Base-by-base conservation (phyloP, 1,284 basidiomycete species). In the Kwoniella shivajii region DNA sequence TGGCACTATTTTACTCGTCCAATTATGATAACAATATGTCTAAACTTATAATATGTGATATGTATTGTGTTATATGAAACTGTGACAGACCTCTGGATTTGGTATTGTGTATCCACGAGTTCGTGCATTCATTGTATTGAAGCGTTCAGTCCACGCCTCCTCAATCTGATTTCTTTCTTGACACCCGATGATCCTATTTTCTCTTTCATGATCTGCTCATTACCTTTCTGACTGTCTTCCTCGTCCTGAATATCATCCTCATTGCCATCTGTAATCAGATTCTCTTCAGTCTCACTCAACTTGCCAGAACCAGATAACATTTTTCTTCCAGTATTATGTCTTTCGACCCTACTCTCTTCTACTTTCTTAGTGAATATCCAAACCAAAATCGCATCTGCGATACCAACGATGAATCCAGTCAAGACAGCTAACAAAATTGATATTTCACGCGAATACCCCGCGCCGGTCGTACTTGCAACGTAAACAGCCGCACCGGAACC, bases 401-500 rank as follows among this genome's bases (percentile, higher is more conserved):
- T 42, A 27, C 63, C 73, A 13, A 73, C 74, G 2, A 73, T 65
- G 14, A 60, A 46, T 18, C 64, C 75, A 0, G 65, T 69, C 18
- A 72, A 30, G 1, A 76, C 59, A 11, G 62, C 70, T 29, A 75
- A 57, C 7, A 75, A 29, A 2, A 72, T 49, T 1, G 63, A 68
- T 5, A 37, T 56, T 44, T 72, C 71, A 1, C 60, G 37, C 1
- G 51, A 47, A 50, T 71, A 76, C 6, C 74, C 73, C 6, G 67
- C 70, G 2, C 71, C 69, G 1, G 62, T 60, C 4, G 54, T 61
- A 2, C 66, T 59, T 0, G 67, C 74, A 13, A 69, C 63, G 55
- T 72, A 75, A 11, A 72, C 72, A 2, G 71, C 74, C 7, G 57
- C 63, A 9, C 65, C 69, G 10, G 65, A 63, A 0, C 74, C 74